Conservation (phyloP, 2,329 filamentous ascomycete genomes). For the Cadophora luteo-olivacea region DNA sequence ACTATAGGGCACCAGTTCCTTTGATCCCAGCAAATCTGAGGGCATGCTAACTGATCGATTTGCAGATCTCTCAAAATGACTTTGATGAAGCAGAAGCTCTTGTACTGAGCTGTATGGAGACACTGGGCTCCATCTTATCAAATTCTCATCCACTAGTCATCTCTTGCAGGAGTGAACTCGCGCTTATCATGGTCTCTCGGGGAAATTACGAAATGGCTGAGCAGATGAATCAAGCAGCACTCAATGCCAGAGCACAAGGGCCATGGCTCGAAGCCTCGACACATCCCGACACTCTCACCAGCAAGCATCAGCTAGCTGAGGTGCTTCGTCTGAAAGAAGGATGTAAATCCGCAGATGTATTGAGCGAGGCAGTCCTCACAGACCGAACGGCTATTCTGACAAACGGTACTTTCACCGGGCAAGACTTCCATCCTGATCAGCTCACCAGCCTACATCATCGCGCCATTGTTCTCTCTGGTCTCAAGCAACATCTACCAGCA, state of each 20-base stretch:
- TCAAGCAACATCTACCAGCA: constrained; percentile 35
- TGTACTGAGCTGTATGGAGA: constrained; percentile 31
- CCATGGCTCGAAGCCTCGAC: constrained; percentile 37
- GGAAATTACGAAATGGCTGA: constrained; percentile 38
- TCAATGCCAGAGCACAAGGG: constrained; percentile 32
- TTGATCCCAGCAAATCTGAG: neutral
- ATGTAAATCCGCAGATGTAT: constrained; percentile 35
- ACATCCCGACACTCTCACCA: constrained; percentile 40
- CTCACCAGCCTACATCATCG: constrained; percentile 39
- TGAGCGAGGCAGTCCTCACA: constrained; percentile 34
- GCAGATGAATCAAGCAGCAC: constrained; percentile 32
- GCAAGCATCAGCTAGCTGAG: constrained; percentile 38
- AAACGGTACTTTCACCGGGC: constrained; percentile 32
- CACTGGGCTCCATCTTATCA: constrained; percentile 29
- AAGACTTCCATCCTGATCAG: constrained; percentile 40
- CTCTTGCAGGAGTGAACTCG: constrained; percentile 35
- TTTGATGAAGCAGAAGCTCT: constrained; percentile 36
- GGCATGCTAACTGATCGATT: neutral
- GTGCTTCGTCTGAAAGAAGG: constrained; percentile 35
- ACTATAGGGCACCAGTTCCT: neutral
- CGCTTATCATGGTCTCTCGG: constrained; percentile 33
- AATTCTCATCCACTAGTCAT: constrained; percentile 36
- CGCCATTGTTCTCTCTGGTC: constrained; percentile 38
- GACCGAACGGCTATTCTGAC: constrained; percentile 37
- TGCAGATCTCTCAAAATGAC: constrained; percentile 24